Conservation (phyloP, 371 early-diverging fungal genomes). For the Lichtheimia corymbifera region DNA sequence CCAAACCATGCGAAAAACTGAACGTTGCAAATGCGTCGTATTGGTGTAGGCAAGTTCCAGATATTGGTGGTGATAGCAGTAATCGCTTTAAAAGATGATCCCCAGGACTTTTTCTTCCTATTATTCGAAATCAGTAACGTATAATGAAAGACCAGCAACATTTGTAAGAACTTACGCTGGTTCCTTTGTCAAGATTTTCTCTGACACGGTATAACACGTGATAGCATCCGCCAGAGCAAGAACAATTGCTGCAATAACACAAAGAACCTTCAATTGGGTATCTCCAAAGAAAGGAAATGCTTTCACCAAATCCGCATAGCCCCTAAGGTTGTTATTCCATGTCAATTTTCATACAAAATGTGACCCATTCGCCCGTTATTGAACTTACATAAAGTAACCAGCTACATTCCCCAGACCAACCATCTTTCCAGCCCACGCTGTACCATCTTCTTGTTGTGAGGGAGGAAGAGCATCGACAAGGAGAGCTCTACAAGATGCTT, state of each 20-base stretch:
- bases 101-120: conserved; percentile 9
- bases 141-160: neutral
- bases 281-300: conserved; percentile 76
- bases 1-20: conserved; percentile 95
- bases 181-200: conserved; percentile 40
- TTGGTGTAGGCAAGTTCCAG: conserved; percentile 66
- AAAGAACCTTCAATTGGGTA: conserved; percentile 82
- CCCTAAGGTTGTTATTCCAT: conserved; percentile 30
- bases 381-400: conserved; percentile 78
- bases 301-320: conserved; percentile 75
- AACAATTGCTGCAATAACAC: conserved; percentile 68
- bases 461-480: conserved; percentile 85
- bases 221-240: conserved; percentile 62
- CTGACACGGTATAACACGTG: conserved; percentile 70
- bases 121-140: neutral
- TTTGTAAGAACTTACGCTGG: conserved; percentile 19
- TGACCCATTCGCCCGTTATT: too few species aligned
- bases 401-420: conserved; percentile 84
- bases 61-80: conserved; percentile 40
- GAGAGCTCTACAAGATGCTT: conserved; percentile 85
- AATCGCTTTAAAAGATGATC: conserved; percentile 34
- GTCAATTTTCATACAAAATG: neutral
- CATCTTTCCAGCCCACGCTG: conserved; percentile 92
- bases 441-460: conserved; percentile 83
- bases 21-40: conserved; percentile 80